Base-by-base conservation (phyloP, 768 basidiomycete species). In the Tulasnella sp. region DNA sequence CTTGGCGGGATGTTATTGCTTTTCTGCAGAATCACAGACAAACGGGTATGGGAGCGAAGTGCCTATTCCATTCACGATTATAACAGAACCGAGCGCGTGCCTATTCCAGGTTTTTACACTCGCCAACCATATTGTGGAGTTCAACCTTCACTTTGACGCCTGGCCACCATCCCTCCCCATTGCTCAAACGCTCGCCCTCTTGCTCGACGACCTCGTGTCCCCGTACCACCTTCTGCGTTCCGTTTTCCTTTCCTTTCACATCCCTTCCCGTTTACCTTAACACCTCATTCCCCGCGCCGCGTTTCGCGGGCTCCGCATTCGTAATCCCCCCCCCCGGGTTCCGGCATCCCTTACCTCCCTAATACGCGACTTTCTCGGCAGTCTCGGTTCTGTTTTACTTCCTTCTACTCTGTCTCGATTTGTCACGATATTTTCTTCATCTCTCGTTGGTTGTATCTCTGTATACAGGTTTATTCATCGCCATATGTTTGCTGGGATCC, bases 401-500 rank as follows among this genome's bases (percentile, higher is more conserved):
- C 62, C 27, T 68, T 34, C 52, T 16, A 68, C 16, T 36, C 27
- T 68, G 62, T 68, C 34, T 31, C 34, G 12, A 14, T 36, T 24
- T 68, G 62, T 68, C 62, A 68, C 27, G 62, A 68, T 18, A 1
- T 36, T 14, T 68, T 68, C 24, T 9, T n/a, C 14, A 14, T n/a
- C 10, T 24, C 62, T 68, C 62, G 62, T 68, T 34, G 62, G 34
- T 68, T 68, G 62, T 68, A 68, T 68, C 62, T 68, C 27, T 68
- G 62, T 68, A 68, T 31, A 68, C 62, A 68, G 62, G 62, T 68
- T 68, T 68, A 68, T 68, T 68, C 62, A 68, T 68, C 62, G 62
- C 34, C 62, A 34, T 68, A 27, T 52, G 62, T 68, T 36, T 68
- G 62, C 27, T 68, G 62, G 27, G 62, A 16, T 68, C 62, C 62